phyloP scores from a whole-genome alignment of 2,329 filamentous ascomycete species.

The Trichoderma sp. region DNA sequence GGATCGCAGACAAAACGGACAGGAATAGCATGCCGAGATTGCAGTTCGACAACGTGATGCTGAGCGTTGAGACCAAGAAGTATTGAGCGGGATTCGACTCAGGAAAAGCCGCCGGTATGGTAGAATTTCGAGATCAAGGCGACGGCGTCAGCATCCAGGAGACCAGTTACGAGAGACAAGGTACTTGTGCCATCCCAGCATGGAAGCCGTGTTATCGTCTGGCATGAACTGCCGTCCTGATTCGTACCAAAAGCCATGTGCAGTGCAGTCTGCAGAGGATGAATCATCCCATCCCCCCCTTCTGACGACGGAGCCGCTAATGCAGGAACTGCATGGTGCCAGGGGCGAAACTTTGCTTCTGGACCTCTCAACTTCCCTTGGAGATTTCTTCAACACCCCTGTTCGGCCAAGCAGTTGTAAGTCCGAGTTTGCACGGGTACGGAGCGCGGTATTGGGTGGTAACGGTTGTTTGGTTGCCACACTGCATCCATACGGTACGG shows the following conservation, averaged over 20 bases:
- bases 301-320: constrained; percentile 29
- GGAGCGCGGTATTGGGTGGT: not conserved
- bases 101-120: not conserved
- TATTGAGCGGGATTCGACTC: not conserved
- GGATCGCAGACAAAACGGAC: not conserved
- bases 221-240: constrained; percentile 12
- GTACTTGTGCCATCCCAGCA: not conserved
- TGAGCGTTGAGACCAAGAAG: not conserved
- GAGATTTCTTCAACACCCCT: constrained; percentile 16
- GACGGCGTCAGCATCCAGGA: not conserved
- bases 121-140: not conserved
- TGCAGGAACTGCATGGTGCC: constrained; percentile 33
- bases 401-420: constrained; percentile 4
- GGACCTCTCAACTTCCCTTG: constrained; percentile 6
- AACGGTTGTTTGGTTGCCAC: not conserved
- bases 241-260: constrained; percentile 4
- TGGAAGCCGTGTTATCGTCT: not conserved
- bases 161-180: not conserved
- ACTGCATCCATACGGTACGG: constrained; percentile 1
- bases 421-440: not conserved
- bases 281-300: constrained; percentile 14
- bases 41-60: constrained; percentile 2
- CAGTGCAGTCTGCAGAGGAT: not conserved
- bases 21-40: constrained; percentile 24
- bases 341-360: constrained; percentile 22